Conservation (phyloP, 2,329 filamentous ascomycete species). For the Thielaviopsis euricoi region DNA sequence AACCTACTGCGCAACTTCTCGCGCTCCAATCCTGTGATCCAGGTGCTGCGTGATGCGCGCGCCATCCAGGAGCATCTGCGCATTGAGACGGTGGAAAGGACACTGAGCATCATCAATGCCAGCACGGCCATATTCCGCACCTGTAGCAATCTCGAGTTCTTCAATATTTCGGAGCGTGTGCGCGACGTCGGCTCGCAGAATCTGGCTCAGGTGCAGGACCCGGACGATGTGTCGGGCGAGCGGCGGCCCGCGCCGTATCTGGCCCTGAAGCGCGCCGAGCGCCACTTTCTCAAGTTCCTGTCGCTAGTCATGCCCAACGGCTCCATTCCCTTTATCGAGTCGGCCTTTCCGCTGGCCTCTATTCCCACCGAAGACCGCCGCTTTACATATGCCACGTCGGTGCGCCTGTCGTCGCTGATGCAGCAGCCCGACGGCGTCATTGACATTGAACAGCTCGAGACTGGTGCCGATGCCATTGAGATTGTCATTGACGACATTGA, state of each 20-base stretch:
- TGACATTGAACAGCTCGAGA: constrained; percentile 48
- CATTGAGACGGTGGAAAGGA: constrained; percentile 36
- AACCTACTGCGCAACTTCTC: constrained; percentile 44
- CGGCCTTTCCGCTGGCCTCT: constrained; percentile 47
- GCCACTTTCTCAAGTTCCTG: constrained; percentile 54
- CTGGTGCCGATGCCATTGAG: constrained; percentile 52
- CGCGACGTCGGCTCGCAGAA: constrained; percentile 15
- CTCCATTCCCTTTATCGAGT: constrained; percentile 41
- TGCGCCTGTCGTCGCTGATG: constrained; percentile 41
- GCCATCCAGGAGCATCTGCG: constrained; percentile 48
- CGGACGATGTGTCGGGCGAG: constrained; percentile 17
- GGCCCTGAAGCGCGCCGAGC: constrained; percentile 49
- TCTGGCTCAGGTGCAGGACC: constrained; percentile 7
- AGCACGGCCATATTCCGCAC: constrained; percentile 42
- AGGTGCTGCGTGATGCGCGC: constrained; percentile 47
- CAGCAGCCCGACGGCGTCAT: constrained; percentile 24
- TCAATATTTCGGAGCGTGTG: constrained; percentile 48
- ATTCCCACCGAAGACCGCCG: constrained; percentile 41
- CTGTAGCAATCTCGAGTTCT: constrained; percentile 62
- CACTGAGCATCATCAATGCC: constrained; percentile 40
- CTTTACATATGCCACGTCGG: constrained; percentile 51
- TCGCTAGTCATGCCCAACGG: constrained; percentile 40
- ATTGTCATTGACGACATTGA: constrained; percentile 27
- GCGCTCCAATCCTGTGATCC: constrained; percentile 51
- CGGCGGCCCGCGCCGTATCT: constrained; percentile 40